Conservation (phyloP, 495 filamentous ascomycete species). For the Aspergillus steynii region DNA sequence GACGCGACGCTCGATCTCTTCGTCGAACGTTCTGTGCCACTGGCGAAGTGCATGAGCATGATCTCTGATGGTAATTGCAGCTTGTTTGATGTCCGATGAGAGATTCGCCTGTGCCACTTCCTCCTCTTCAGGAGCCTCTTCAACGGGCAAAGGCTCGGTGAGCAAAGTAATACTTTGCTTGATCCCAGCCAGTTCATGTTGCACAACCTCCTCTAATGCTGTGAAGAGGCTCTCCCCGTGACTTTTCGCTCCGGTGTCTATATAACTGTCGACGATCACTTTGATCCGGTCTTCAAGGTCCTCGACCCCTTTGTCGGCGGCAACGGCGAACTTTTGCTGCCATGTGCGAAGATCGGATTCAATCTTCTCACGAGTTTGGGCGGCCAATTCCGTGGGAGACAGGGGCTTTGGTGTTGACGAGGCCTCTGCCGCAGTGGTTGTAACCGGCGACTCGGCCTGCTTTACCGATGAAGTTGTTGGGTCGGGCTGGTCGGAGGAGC, state of each 20-base stretch:
- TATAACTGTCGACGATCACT: conserved; percentile 74
- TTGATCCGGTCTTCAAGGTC: conserved; percentile 67
- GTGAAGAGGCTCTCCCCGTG: conserved; percentile 66
- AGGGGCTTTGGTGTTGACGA: conserved; percentile 28
- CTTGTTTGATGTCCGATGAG: conserved; percentile 61
- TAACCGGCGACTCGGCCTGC: conserved; percentile 21
- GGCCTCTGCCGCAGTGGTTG: conserved; percentile 25
- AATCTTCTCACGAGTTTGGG: conserved; percentile 65
- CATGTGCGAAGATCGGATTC: conserved; percentile 75
- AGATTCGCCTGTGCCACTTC: conserved; percentile 65
- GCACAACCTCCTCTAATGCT: conserved; percentile 65
- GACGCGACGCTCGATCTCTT: conserved; percentile 67
- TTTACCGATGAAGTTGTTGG: conserved; percentile 24
- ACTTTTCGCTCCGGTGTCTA: conserved; percentile 62
- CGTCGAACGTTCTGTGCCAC: conserved; percentile 75
- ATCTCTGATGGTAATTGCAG: conserved; percentile 74
- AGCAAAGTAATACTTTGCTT: conserved; percentile 66
- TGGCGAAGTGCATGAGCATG: conserved; percentile 77
- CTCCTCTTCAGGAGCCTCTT: conserved; percentile 51
- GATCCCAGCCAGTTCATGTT: conserved; percentile 61
- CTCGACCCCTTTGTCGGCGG: conserved; percentile 76
- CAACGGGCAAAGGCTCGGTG: conserved; percentile 54
- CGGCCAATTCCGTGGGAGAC: conserved; percentile 44
- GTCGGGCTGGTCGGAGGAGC: conserved; percentile 30
- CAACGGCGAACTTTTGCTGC: conserved; percentile 82